These are phyloP conservation scores for Aspergillus taichungensis DNA, from an alignment of 495 filamentous ascomycete genomes.

Conservation along the genomic window DNA sequence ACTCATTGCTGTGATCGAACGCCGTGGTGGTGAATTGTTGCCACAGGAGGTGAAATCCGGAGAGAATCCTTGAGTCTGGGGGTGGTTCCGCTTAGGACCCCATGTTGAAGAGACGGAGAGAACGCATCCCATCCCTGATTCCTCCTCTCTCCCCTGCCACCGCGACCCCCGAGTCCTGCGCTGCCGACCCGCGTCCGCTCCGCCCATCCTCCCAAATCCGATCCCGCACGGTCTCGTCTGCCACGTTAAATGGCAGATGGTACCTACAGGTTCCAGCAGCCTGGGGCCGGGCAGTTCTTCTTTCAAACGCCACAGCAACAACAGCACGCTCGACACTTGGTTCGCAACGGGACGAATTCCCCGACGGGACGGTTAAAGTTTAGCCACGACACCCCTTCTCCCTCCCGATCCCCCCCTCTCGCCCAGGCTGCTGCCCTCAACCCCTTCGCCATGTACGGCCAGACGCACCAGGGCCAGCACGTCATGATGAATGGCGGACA, in stretches of 20 bases:
- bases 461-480: constrained; percentile 74
- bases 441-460: constrained; percentile 72
- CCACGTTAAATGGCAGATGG: constrained; percentile 76
- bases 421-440: constrained; percentile 56
- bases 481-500: constrained; percentile 62
- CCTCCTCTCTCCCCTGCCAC: constrained; percentile 25
- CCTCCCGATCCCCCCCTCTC: constrained; percentile 59
- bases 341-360: constrained; percentile 49
- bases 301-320: constrained; percentile 48
- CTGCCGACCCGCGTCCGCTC: constrained; percentile 13
- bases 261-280: constrained; percentile 66
- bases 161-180: constrained; percentile 10
- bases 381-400: constrained; percentile 56
- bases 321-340: constrained; percentile 40
- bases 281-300: constrained; percentile 57
- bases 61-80: constrained; percentile 8
- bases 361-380: constrained; percentile 39
- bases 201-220: constrained; percentile 19
- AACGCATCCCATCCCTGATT: constrained; percentile 36
- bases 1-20: constrained; percentile 3
- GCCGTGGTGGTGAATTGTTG: constrained; percentile 6
- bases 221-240: constrained; percentile 34
- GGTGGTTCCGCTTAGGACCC: constrained; percentile 34
- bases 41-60: constrained; percentile 3
- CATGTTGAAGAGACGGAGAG: constrained; percentile 47